These are phyloP conservation scores for Pichia cephalocereana DNA, from an alignment of 805 yeast genomes.

Conservation along the genomic window DNA sequence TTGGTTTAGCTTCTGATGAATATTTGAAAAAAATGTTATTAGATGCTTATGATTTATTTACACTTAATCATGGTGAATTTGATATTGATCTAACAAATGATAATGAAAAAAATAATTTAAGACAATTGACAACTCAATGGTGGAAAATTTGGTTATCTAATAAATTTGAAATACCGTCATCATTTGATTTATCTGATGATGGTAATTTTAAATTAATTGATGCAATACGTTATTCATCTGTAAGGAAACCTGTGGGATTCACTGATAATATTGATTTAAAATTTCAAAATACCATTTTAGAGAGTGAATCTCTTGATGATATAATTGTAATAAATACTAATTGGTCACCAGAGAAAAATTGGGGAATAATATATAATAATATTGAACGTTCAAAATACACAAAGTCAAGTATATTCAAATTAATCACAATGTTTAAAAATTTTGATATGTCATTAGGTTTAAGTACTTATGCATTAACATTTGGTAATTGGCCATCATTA, in stretches of 20 bases:
- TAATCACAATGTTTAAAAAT: constrained; percentile 19
- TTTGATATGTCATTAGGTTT: constrained; percentile 20
- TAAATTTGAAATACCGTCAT: constrained; percentile 19
- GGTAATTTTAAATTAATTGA: constrained; percentile 26
- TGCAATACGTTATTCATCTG: constrained; percentile 23
- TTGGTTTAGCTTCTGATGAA: constrained; percentile 27
- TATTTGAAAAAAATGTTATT: constrained; percentile 22
- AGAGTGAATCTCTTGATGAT: constrained; percentile 13
- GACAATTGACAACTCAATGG: constrained; percentile 21
- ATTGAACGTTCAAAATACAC: constrained; percentile 1
- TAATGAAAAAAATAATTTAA: not conserved
- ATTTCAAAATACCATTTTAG: constrained; percentile 8
- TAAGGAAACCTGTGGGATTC: constrained; percentile 23
- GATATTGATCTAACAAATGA: not conserved
- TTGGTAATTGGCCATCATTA: constrained; percentile 20
- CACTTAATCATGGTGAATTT: constrained; percentile 23
- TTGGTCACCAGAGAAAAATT: constrained; percentile 24
- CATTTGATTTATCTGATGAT: constrained; percentile 21
- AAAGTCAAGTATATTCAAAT: constrained; percentile 8
- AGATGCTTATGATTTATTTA: constrained; percentile 27
- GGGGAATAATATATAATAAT: constrained; percentile 22
- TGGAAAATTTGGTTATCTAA: constrained; percentile 29
- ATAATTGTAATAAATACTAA: constrained; percentile 21
- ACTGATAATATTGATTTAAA: constrained; percentile 19
- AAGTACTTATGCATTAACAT: constrained; percentile 18